Base-by-base conservation (phyloP, 805 yeast genomes). In the Kazachstania martiniae region DNA sequence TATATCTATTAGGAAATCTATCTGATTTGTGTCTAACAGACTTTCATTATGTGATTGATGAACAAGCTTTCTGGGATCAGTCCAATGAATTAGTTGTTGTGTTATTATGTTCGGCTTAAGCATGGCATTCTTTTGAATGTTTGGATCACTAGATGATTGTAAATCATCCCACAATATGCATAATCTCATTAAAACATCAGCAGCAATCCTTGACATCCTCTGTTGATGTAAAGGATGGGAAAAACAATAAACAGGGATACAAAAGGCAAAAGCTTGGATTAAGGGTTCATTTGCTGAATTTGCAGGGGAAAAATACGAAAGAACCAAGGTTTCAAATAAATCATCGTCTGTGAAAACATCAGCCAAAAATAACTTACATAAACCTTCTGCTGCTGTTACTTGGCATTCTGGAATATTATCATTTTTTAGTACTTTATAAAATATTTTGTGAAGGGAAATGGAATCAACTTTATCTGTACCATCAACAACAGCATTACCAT, bases 211-310 rank as follows among this genome's bases (percentile, higher is more conserved):
- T 5, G 76, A 67, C 47, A 86, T 58, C 38, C 76, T 64, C 30
- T 65, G 68, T 52, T 84, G 95, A 51, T 86, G 94, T 12, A 60
- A 59, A 0, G 65, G 61, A 45, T 77, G 86, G 21, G 94, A 80
- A 48, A 74, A 80, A 24, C 91, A 76, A 52, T 82, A 85, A 0
- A 82, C 94, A 0, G 96, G 95, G 12, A 87, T 65, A 51, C 94
- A 86, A 47, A 83, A 87, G 8, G 91, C 73, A 37, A 87, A 68
- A 0, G 82, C 81, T 53, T 87, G 96, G 29, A 76, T 65, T 39
- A 87, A 61, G 12, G 75, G 71, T 35, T 72, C 77, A 44, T 84
- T 84, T 4, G 63, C 57, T 4, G 70, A 56, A 33, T 77, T 77
- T 4, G 61, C 54, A 0, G 91, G 86, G 33, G 79, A 75, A 58